Percentiles rank a stretch among this genome's conserved stretches.
phyloP scores from a whole-genome alignment of 371 early-diverging fungal species.

The Lichtheimia hyalospora region DNA sequence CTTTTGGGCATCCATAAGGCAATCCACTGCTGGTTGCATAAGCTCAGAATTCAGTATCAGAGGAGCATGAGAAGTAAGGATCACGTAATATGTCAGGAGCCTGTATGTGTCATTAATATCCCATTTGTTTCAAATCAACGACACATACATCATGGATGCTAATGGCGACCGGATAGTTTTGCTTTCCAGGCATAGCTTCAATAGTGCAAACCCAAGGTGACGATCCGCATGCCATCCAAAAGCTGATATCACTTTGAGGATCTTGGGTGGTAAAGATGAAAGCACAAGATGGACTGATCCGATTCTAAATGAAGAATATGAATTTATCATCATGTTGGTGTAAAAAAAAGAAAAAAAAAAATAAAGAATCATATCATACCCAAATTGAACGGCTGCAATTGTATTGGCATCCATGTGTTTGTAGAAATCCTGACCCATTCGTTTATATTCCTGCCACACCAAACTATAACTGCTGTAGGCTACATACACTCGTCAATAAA shows the following conservation, averaged over 20 bases:
- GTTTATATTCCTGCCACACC: conserved; percentile 52
- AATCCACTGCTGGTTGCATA: conserved; percentile 45
- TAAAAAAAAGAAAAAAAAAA: too few species aligned
- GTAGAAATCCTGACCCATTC: conserved; percentile 44
- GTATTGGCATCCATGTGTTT: conserved; percentile 44
- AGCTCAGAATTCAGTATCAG: conserved; percentile 20
- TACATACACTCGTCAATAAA: conserved; percentile 2
- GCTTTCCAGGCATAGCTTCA: conserved; percentile 54
- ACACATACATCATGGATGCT: conserved; percentile 54
- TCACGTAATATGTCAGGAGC: conserved; percentile 27
- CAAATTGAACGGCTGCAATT: conserved; percentile 48
- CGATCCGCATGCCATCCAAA: conserved; percentile 64
- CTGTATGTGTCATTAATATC: conserved; percentile 8
- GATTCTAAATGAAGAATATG: conserved; percentile 32
- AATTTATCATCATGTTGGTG: not conserved
- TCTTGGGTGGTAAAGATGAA: conserved; percentile 58
- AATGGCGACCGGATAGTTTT: conserved; percentile 58
- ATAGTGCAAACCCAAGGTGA: conserved; percentile 57
- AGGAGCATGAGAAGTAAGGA: conserved; percentile 26
- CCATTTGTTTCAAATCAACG: not conserved
- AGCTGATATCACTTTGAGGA: conserved; percentile 54
- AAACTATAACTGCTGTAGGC: conserved; percentile 48
- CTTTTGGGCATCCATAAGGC: conserved; percentile 48
- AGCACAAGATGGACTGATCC: conserved; percentile 62
- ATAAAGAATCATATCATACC: conserved; percentile 18